Evolutionary conservation across 83 land plant genomes (phyloP).

Genomic region (Picea abies): DNA sequence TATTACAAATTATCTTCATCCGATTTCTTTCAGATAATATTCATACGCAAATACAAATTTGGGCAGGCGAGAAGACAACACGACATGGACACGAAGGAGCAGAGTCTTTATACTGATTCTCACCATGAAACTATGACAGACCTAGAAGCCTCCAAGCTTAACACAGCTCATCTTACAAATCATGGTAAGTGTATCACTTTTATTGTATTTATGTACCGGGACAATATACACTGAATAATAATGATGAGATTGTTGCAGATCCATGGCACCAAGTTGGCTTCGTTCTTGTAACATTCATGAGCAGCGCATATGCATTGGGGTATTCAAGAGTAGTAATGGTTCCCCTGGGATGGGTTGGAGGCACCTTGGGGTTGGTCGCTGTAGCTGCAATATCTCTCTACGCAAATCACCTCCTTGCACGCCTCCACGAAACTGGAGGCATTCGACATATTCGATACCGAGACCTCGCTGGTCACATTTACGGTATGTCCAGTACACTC

Average conservation of each 20-base stretch:
- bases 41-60: too few species aligned
- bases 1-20: too few species aligned
- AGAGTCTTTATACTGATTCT: too few species aligned
- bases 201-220: neutral
- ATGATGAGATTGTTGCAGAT: conserved; percentile 32
- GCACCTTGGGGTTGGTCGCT: conserved; percentile 44
- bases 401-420: conserved; percentile 64
- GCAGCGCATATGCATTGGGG: conserved; percentile 75
- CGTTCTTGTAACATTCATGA: conserved; percentile 66
- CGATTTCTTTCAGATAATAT: too few species aligned
- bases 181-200: neutral
- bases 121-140: neutral
- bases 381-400: conserved; percentile 64
- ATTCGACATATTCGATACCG: conserved; percentile 82
- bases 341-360: conserved; percentile 70
- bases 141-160: neutral
- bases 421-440: conserved; percentile 75
- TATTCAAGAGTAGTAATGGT: conserved; percentile 73
- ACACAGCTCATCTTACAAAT: conserved; percentile 4
- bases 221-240: too few species aligned
- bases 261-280: conserved; percentile 78
- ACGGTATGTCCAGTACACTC: conserved; percentile 35
- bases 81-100: too few species aligned
- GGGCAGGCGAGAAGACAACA: too few species aligned
- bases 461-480: conserved; percentile 72